Conservation (phyloP, 495 filamentous ascomycete genomes). For the Daldinia vernicosa region DNA sequence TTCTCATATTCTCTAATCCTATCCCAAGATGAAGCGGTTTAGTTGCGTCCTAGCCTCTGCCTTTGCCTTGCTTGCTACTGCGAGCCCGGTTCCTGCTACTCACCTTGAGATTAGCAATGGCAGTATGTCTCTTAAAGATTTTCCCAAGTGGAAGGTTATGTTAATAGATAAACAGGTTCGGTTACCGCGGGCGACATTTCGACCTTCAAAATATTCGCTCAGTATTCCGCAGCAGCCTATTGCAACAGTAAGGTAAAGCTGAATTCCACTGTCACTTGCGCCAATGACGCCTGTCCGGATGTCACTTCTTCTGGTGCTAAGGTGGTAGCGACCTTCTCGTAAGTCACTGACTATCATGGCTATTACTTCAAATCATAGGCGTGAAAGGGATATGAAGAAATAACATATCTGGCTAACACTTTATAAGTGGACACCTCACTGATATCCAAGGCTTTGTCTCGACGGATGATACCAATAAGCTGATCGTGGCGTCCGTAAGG, state of each 20-base stretch:
- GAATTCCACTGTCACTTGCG: constrained; percentile 66
- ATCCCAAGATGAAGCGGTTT: constrained; percentile 37
- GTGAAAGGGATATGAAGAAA: neutral
- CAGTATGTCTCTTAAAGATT: constrained; percentile 16
- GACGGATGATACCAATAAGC: constrained; percentile 65
- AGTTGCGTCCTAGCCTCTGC: constrained; percentile 26
- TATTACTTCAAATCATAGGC: neutral
- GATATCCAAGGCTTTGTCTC: constrained; percentile 77
- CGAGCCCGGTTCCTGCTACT: constrained; percentile 18
- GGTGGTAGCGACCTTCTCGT: constrained; percentile 68
- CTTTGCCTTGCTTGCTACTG: constrained; percentile 28
- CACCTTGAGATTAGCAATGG: neutral
- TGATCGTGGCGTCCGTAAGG: constrained; percentile 75
- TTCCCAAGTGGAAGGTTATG: neutral
- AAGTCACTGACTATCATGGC: constrained; percentile 34
- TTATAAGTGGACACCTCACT: constrained; percentile 59
- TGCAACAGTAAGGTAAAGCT: constrained; percentile 65
- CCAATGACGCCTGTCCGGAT: constrained; percentile 64
- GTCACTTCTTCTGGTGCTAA: constrained; percentile 67
- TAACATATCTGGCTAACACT: neutral
- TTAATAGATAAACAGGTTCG: constrained; percentile 28
- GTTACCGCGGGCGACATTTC: constrained; percentile 52
- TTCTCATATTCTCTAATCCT: neutral
- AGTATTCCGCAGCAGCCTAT: constrained; percentile 76
- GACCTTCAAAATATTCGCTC: constrained; percentile 68